These are phyloP conservation scores for Eucalyptus marginata DNA, from an alignment of 345 rosid genomes.

Conservation along the genomic window DNA sequence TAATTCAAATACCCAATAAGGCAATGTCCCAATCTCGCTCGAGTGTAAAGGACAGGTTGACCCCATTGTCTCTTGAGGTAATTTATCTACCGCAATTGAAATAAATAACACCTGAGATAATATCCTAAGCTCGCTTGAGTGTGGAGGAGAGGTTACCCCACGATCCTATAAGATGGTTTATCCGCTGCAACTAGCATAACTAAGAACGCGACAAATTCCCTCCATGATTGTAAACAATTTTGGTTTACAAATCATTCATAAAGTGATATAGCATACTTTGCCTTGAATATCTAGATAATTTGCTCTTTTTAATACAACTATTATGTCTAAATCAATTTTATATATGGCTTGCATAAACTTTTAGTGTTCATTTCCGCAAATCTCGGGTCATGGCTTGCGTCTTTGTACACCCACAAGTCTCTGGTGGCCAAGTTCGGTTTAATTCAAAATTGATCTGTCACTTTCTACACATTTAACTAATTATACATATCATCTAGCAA, in stretches of 20 bases:
- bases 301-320: neutral
- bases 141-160: neutral
- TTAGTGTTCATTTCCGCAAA: neutral
- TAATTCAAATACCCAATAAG: too few relatives aligned
- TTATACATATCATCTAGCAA: neutral
- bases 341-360: neutral
- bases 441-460: neutral
- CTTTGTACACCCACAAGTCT: neutral
- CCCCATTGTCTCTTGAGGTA: neutral
- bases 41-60: neutral
- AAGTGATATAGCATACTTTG: neutral
- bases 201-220: neutral
- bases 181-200: neutral
- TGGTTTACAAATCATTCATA: neutral
- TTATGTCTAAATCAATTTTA: neutral
- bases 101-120: neutral
- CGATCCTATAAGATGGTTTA: neutral
- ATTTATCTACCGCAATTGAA: neutral
- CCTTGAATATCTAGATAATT: neutral
- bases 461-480: neutral
- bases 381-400: neutral
- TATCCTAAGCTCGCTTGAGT: neutral
- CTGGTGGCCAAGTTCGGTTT: neutral
- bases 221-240: too few relatives aligned
- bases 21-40: neutral